Evolutionary conservation across 768 basidiomycete genomes (phyloP).

Genomic region (Pleurotus cornucopiae): DNA sequence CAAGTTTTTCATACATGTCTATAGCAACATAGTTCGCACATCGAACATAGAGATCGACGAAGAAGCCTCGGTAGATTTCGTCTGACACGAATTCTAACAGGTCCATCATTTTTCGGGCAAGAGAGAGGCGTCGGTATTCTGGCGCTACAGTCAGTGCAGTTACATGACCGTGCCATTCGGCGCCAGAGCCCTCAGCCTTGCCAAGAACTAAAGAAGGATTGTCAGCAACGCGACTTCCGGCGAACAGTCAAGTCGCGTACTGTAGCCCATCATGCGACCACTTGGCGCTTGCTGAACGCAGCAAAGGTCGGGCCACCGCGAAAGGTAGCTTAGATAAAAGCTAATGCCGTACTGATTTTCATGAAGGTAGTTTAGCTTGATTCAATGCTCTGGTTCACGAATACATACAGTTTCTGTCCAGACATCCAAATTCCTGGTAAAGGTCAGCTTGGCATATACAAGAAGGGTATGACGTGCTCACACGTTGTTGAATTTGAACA

Average conservation of each 20-base stretch:
- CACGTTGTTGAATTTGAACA: constrained; percentile 94
- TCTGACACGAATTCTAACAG: constrained; percentile 85
- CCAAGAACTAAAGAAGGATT: constrained; percentile 65
- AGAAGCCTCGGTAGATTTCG: constrained; percentile 76
- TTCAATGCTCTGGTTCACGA: neutral
- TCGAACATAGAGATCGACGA: constrained; percentile 95
- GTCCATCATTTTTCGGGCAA: constrained; percentile 84
- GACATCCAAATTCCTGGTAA: constrained; percentile 78
- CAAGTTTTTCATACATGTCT: constrained; percentile 87
- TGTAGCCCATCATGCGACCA: constrained; percentile 89
- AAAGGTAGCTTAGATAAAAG: constrained; percentile 87
- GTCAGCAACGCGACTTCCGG: neutral
- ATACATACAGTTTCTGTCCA: constrained; percentile 92
- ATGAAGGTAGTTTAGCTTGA: neutral
- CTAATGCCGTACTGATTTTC: constrained; percentile 69
- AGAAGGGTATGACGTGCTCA: constrained; percentile 26
- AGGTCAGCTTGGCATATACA: neutral
- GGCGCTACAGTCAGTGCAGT: constrained; percentile 95
- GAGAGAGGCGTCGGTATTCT: constrained; percentile 81
- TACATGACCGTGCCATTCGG: constrained; percentile 92
- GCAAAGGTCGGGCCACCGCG: constrained; percentile 91
- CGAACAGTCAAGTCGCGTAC: constrained; percentile 40
- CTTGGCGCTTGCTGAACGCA: constrained; percentile 77
- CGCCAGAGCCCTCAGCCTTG: constrained; percentile 77
- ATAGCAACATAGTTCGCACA: constrained; percentile 84